Evolutionary conservation across 768 basidiomycete genomes (phyloP).

Genomic region (Mycena crocata): DNA sequence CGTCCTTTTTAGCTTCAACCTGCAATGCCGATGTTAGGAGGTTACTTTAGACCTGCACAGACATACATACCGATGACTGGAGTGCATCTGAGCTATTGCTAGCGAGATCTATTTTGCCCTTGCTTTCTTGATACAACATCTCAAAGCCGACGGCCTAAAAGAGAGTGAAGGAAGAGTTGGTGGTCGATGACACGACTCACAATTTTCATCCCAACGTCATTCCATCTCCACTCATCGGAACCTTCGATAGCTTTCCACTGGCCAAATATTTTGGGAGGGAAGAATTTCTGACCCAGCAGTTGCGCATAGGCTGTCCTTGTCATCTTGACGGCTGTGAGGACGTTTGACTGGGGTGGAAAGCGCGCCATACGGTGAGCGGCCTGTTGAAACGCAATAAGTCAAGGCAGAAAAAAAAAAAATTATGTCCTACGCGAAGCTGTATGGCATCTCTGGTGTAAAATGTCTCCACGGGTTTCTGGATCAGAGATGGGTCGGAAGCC

Average conservation of each 20-base stretch:
- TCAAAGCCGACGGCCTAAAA: conserved; percentile 92
- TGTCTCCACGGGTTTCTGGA: conserved; percentile 89
- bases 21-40: conserved; percentile 40
- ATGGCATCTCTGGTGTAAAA: conserved; percentile 96
- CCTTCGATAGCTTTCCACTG: conserved; percentile 73
- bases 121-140: conserved; percentile 92
- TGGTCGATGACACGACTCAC: conserved; percentile 52
- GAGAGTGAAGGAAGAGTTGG: neutral
- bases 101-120: conserved; percentile 60
- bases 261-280: conserved; percentile 91
- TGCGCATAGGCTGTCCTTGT: conserved; percentile 96
- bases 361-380: conserved; percentile 90
- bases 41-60: neutral
- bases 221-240: conserved; percentile 78
- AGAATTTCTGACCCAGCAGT: conserved; percentile 90
- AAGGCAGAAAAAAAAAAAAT: neutral
- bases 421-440: conserved; percentile 79
- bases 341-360: conserved; percentile 80
- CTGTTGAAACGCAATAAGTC: conserved; percentile 52
- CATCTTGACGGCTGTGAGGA: conserved; percentile 75
- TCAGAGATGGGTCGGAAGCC: conserved; percentile 67
- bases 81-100: conserved; percentile 50
- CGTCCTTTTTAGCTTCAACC: conserved; percentile 76
- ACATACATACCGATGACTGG: conserved; percentile 65
- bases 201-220: conserved; percentile 93